A percentile compares a stretch with the other conserved stretches of the same genome.
Evolutionary conservation across 257 asterid species (phyloP).

Genomic region (Scutellaria baicalensis): DNA sequence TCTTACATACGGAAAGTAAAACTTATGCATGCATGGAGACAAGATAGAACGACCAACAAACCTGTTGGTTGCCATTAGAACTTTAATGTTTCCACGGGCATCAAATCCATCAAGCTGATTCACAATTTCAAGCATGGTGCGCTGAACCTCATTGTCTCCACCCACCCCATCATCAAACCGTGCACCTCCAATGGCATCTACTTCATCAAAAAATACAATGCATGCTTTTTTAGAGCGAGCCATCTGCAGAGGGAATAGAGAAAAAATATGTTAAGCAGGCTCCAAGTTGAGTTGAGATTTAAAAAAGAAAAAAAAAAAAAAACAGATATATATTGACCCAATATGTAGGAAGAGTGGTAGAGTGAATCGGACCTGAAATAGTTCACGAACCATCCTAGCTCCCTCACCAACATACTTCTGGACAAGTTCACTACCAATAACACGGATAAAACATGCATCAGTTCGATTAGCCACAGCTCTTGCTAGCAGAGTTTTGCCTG

Average conservation of each 20-base stretch:
- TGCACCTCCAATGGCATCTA: slow-evolving; percentile 98
- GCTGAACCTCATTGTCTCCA: slow-evolving; percentile 98
- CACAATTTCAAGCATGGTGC: slow-evolving; percentile 98
- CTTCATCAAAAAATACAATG: slow-evolving; percentile 93
- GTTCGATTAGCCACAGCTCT: slow-evolving; percentile 98
- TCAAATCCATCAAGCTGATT: slow-evolving; percentile 99
- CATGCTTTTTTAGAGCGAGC: slow-evolving; percentile 99
- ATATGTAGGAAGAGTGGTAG: neutral
- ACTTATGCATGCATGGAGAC: neutral
- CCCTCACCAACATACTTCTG: slow-evolving; percentile 99
- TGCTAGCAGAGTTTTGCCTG: slow-evolving; percentile 93
- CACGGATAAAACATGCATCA: slow-evolving; percentile 97
- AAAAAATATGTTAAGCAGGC: neutral
- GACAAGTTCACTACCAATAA: slow-evolving; percentile 96
- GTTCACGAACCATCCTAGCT: slow-evolving; percentile 99
- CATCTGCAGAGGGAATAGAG: slow-evolving; percentile 47
- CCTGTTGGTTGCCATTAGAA: slow-evolving; percentile 99
- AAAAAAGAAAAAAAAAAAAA: no score
- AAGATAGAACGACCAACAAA: slow-evolving; percentile 8
- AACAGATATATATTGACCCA: no score
- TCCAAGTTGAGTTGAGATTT: neutral
- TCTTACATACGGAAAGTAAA: neutral
- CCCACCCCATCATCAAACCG: slow-evolving; percentile 97
- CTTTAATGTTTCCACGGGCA: slow-evolving; percentile 97
- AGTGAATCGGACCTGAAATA: slow-evolving; percentile 68